phyloP scores from a whole-genome alignment of 2,329 filamentous ascomycete species.

The Diaporthe velutina region DNA sequence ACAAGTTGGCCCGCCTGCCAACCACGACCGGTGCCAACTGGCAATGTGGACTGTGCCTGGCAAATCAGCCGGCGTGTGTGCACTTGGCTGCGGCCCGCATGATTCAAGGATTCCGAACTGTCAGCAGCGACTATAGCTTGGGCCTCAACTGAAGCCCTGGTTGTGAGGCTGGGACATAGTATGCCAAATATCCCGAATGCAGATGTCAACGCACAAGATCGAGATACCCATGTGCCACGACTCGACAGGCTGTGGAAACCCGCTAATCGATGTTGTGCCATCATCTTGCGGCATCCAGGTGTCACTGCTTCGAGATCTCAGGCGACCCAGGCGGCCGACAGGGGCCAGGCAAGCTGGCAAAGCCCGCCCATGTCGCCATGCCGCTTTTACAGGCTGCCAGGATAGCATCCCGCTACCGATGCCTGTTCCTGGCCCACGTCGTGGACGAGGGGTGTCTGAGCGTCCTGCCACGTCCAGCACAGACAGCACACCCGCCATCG shows the following conservation, averaged over 20 bases:
- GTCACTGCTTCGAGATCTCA: slow-evolving; percentile 28
- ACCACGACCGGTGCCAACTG: slow-evolving; percentile 34
- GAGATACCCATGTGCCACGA: slow-evolving; percentile 24
- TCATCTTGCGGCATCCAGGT: slow-evolving; percentile 21
- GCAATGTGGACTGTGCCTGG: slow-evolving; percentile 35
- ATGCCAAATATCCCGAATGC: neutral
- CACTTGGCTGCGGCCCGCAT: slow-evolving; percentile 29
- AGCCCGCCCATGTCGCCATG: slow-evolving; percentile 35
- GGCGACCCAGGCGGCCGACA: slow-evolving; percentile 15
- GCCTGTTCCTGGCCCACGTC: slow-evolving; percentile 30
- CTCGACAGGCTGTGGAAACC: slow-evolving; percentile 25
- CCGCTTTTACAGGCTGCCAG: slow-evolving; percentile 31
- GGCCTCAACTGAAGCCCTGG: slow-evolving; percentile 22
- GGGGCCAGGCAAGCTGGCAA: slow-evolving; percentile 18
- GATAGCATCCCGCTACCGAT: slow-evolving; percentile 21
- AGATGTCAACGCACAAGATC: neutral
- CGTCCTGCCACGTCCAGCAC: slow-evolving; percentile 23
- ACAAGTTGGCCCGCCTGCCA: slow-evolving; percentile 30
- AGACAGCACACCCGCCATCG: slow-evolving; percentile 14
- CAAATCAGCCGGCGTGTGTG: slow-evolving; percentile 31
- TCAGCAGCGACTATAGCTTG: slow-evolving; percentile 12
- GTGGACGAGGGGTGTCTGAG: slow-evolving; percentile 14
- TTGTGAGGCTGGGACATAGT: neutral
- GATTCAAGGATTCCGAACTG: neutral
- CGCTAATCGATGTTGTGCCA: slow-evolving; percentile 31